Base-by-base conservation (phyloP, 1,284 basidiomycete genomes). In the Austroboletus niveus region DNA sequence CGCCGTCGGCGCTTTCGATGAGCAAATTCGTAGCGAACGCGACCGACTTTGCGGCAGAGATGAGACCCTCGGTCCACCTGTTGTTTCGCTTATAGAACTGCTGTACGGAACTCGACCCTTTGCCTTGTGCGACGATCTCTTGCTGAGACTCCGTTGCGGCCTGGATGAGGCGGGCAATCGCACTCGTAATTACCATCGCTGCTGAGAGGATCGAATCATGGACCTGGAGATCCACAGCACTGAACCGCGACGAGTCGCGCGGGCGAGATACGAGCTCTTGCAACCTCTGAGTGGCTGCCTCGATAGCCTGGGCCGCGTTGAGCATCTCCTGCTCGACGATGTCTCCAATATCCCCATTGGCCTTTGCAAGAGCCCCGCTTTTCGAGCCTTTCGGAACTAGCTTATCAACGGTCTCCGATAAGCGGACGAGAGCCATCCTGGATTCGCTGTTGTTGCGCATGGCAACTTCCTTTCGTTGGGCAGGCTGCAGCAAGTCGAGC, bases 81-180 rank as follows among this genome's bases (percentile, higher is more conserved):
- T 99, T 98, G 84, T 99, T 98, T 57, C 91, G 87, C 78, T 99
- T 99, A 84, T 98, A 99, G 81, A 99, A 99, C 66, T 98, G 96
- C 72, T 97, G 94, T 20, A 78, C 84, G 24, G 93, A 85, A 69
- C 86, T 93, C 11, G 92, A 89, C 6, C 96, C 96, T 70, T 86
- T 91, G 57, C 97, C 97, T 72, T 96, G 88, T 5, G 89, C 87
- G 44, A 99, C 97, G 57, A 99, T 99, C 74, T 99, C 97, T 69
- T 98, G 86, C 72, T 99, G 97, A 43, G 92, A 95, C 46, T 96
- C 96, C 2, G 96, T 98, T 5, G 97, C 95, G 6, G 96, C 95
- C 68, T 91, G 84, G 67, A 99, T 99, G 55, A 99, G 84, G 29
- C 94, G 87, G 5, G 85, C 91, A 63, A 99, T 99, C 36, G 96